Percentiles rank a stretch among this genome's conserved stretches.
phyloP scores from a whole-genome alignment of 306 rosid genomes.

The Oxytropis ochrocephala region DNA sequence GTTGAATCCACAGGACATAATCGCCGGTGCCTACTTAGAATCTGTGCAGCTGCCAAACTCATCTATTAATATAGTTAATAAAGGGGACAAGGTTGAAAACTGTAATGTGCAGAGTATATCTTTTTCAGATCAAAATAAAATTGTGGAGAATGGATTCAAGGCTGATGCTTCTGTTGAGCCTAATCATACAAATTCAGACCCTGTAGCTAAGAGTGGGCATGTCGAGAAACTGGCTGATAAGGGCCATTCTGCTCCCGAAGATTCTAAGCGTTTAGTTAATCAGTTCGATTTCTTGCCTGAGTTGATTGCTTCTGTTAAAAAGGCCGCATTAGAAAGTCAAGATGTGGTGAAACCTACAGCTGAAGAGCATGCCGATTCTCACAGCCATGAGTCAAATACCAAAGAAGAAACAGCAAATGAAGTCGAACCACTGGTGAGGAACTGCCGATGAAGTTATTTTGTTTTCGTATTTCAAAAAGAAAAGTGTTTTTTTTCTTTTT shows the following conservation, averaged over 20 bases:
- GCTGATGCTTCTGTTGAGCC: conserved; percentile 28
- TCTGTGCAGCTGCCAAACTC: conserved; percentile 33
- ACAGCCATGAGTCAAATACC: conserved; percentile 21
- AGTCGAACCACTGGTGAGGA: conserved; percentile 53
- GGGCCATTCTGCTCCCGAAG: conserved; percentile 38
- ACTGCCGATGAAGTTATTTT: conserved; percentile 11
- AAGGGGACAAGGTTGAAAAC: conserved; percentile 32
- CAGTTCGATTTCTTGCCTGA: conserved; percentile 69
- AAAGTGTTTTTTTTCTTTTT: not conserved
- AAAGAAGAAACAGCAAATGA: conserved; percentile 50
- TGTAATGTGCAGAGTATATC: conserved; percentile 27
- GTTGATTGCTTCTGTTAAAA: conserved; percentile 78
- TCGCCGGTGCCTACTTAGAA: conserved; percentile 23
- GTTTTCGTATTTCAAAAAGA: conserved; percentile 1
- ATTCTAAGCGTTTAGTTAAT: conserved; percentile 33
- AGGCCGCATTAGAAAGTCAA: conserved; percentile 62
- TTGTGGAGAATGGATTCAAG: conserved; percentile 23
- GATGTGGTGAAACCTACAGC: conserved; percentile 48
- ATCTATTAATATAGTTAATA: conserved; percentile 28
- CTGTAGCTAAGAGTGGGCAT: conserved; percentile 30
- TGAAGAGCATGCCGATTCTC: conserved; percentile 30
- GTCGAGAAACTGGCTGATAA: conserved; percentile 33
- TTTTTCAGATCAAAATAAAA: conserved; percentile 27
- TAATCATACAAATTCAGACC: conserved; percentile 26
- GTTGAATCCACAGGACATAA: conserved; percentile 35